These are phyloP conservation scores for Phytophthora fragariaefolia DNA, from an alignment of 352 stramenopile genomes.

Conservation along the genomic window DNA sequence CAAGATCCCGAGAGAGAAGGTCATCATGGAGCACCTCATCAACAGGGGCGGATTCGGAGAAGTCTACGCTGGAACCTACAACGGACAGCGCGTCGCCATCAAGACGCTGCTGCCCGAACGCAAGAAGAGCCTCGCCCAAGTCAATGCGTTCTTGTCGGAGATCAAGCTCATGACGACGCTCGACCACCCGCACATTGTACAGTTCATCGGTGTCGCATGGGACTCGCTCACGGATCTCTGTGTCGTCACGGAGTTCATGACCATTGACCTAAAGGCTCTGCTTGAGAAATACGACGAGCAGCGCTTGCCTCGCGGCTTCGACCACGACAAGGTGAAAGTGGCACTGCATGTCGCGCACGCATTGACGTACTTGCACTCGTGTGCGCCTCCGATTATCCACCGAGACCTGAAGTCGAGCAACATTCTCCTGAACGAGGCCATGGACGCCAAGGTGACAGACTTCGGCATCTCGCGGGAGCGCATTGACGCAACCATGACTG, in stretches of 20 bases:
- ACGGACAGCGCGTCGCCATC: constrained; percentile 42
- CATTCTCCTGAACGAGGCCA: constrained; percentile 46
- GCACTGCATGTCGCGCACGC: constrained; percentile 49
- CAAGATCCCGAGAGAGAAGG: constrained; percentile 45
- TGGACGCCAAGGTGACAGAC: constrained; percentile 55
- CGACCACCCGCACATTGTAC: constrained; percentile 51
- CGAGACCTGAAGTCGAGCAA: constrained; percentile 81
- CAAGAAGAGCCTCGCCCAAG: constrained; percentile 42
- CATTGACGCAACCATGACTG: constrained; percentile 41
- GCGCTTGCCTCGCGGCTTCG: constrained; percentile 31
- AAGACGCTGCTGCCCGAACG: constrained; percentile 46
- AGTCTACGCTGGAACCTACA: constrained; percentile 46
- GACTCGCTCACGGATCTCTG: constrained; percentile 51
- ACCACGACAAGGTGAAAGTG: constrained; percentile 44
- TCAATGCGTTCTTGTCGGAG: constrained; percentile 48
- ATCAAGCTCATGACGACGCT: constrained; percentile 51
- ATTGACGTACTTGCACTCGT: constrained; percentile 56
- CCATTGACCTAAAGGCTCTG: constrained; percentile 45
- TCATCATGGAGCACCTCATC: too few species aligned
- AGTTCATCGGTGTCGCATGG: constrained; percentile 54
- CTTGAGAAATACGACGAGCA: constrained; percentile 28
- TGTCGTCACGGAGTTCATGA: constrained; percentile 58
- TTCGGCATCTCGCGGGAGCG: constrained; percentile 39
- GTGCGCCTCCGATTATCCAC: constrained; percentile 53
- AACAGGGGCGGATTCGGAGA: constrained; percentile 46